These are phyloP conservation scores for Echinochloa phyllopogon DNA, from an alignment of 176 grass and related monocot species.

Conservation along the genomic window DNA sequence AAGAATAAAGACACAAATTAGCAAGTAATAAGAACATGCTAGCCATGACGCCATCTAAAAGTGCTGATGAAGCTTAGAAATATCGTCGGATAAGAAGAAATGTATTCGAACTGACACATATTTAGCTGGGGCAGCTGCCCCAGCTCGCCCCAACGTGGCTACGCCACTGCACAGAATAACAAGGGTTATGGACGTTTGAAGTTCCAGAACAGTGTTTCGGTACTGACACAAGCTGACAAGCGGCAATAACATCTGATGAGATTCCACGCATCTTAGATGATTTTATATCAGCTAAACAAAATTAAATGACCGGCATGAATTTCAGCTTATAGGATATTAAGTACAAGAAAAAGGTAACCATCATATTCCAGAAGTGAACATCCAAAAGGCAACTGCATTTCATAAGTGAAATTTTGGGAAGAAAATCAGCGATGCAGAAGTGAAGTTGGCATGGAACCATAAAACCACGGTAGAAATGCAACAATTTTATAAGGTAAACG, in stretches of 20 bases:
- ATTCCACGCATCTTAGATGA: neutral
- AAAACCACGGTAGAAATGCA: neutral
- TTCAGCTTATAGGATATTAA: neutral
- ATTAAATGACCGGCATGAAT: neutral
- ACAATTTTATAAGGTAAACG: neutral
- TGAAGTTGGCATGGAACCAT: neutral
- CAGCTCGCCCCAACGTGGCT: no score
- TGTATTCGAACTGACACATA: no score
- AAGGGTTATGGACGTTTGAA: slow-evolving; percentile 6
- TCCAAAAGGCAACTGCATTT: neutral
- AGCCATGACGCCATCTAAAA: no score
- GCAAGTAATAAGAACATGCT: no score
- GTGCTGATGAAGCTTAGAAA: no score
- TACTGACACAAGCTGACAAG: slow-evolving; percentile 5
- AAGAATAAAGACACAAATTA: no score
- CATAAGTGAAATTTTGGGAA: neutral
- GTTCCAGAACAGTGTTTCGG: slow-evolving; percentile 9
- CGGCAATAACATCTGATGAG: neutral
- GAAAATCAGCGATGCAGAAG: neutral
- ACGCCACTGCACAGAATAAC: slow-evolving; percentile 42
- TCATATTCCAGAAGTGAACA: neutral
- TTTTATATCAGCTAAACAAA: neutral
- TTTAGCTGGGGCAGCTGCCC: no score
- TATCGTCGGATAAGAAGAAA: no score
- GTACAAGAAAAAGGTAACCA: neutral